Evolutionary conservation across 345 rosid genomes (phyloP).

Genomic region (Zanthoxylum bungeanum): DNA sequence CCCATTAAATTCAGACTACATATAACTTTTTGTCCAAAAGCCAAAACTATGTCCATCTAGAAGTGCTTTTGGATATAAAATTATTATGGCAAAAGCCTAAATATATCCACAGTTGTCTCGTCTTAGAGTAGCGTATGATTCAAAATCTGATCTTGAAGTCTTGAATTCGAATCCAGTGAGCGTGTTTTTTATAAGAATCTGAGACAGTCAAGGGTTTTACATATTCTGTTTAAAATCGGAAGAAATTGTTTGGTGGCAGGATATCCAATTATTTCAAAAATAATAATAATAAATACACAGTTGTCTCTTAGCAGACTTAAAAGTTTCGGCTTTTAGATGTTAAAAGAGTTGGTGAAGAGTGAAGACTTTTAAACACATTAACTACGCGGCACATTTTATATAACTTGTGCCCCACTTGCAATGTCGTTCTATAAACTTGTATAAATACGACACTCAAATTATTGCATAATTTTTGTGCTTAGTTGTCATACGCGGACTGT

Average conservation of each 20-base stretch:
- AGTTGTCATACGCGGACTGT: constrained; percentile 7
- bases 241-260: too few species aligned
- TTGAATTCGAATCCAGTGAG: too few species aligned
- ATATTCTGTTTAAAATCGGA: too few species aligned
- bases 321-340: not conserved
- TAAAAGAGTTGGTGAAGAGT: not conserved
- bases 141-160: too few species aligned
- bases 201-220: too few species aligned
- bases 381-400: not conserved
- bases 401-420: not conserved
- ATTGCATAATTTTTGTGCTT: not conserved
- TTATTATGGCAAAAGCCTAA: not conserved
- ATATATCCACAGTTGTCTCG: too few species aligned
- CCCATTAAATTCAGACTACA: not conserved
- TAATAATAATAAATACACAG: too few species aligned
- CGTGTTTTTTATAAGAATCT: too few species aligned
- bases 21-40: not conserved
- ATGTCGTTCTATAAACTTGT: not conserved
- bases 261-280: too few species aligned
- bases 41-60: not conserved
- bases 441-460: not conserved
- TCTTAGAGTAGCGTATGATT: too few species aligned
- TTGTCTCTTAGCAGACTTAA: not conserved
- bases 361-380: not conserved
- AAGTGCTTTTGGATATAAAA: not conserved